These are phyloP conservation scores for Leishmania major DNA, from an alignment of 208 protist genomes.

Conservation along the genomic window DNA sequence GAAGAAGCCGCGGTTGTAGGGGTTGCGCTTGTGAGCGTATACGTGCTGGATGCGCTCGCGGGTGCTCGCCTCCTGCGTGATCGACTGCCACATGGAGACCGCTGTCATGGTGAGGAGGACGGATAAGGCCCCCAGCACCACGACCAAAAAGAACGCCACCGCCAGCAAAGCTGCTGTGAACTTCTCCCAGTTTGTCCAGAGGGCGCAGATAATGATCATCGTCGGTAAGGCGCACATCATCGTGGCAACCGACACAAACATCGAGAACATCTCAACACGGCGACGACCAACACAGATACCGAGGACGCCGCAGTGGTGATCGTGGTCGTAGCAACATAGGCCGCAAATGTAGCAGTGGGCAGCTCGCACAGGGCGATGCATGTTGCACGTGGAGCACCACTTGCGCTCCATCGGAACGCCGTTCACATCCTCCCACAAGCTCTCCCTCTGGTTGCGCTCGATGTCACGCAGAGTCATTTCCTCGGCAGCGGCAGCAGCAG, in stretches of 20 bases:
- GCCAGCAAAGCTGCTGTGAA: constrained; percentile 19
- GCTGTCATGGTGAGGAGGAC: constrained; percentile 27
- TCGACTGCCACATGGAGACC: constrained; percentile 39
- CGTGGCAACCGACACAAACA: constrained; percentile 50
- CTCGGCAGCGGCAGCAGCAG: neutral
- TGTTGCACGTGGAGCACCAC: constrained; percentile 90
- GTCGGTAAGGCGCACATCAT: constrained; percentile 31
- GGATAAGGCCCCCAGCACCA: constrained; percentile 23
- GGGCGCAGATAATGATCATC: constrained; percentile 28
- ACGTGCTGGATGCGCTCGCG: constrained; percentile 77
- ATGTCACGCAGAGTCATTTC: constrained; percentile 75
- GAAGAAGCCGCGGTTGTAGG: constrained; percentile 58
- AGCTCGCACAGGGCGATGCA: constrained; percentile 82
- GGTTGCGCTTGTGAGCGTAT: constrained; percentile 68
- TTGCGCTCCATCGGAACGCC: constrained; percentile 85
- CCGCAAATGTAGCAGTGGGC: constrained; percentile 92
- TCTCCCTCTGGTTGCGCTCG: constrained; percentile 61
- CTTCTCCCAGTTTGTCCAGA: constrained; percentile 34
- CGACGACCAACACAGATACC: constrained; percentile 84
- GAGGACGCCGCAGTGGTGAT: constrained; percentile 91
- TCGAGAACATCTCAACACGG: constrained; percentile 61
- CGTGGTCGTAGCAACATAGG: constrained; percentile 84
- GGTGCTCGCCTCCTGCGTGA: constrained; percentile 53
- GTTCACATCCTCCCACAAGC: constrained; percentile 71
- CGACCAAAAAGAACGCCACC: constrained; percentile 18